Percentiles rank a stretch among this genome's conserved stretches.
These are phyloP conservation scores for Juncus effusus DNA, from an alignment of 176 grass and related monocot species.

Conservation along the genomic window DNA sequence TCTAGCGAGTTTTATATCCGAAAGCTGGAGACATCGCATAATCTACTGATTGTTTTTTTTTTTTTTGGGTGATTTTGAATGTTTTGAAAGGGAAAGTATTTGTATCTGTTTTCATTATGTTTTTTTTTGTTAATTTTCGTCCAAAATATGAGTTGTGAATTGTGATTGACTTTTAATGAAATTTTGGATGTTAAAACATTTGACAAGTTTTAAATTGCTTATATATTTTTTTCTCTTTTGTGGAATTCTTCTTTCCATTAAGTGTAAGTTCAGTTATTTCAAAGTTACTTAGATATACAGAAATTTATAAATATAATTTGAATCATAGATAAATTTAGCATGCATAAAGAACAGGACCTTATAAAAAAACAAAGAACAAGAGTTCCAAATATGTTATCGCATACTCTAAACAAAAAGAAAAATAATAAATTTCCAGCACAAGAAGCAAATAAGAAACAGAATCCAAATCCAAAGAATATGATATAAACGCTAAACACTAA, in stretches of 20 bases:
- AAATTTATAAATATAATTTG: too few relatives aligned
- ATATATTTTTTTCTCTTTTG: not conserved
- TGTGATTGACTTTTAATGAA: not conserved
- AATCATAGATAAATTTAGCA: too few relatives aligned
- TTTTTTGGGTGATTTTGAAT: conserved; percentile 14
- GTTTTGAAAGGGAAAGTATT: not conserved
- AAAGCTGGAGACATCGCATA: conserved; percentile 8
- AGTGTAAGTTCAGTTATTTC: not conserved
- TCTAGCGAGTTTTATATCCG: not conserved
- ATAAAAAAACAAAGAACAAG: not conserved
- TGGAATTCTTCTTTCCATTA: not conserved
- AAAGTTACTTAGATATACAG: too few relatives aligned
- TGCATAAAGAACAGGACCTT: not conserved
- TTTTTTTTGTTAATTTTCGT: too few relatives aligned
- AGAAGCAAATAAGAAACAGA: too few relatives aligned
- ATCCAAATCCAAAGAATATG: conserved; percentile 4
- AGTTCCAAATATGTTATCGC: not conserved
- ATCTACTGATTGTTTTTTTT: not conserved
- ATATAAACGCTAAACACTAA: not conserved
- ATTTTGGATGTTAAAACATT: not conserved
- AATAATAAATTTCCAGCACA: too few relatives aligned
- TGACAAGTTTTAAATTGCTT: not conserved
- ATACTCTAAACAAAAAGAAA: not conserved
- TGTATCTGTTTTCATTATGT: too few relatives aligned
- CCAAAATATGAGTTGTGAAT: too few relatives aligned